Evolutionary conservation across 805 yeast genomes (phyloP), one percentile per base, ranked within the genome.

Genomic region (Candida germanica): DNA sequence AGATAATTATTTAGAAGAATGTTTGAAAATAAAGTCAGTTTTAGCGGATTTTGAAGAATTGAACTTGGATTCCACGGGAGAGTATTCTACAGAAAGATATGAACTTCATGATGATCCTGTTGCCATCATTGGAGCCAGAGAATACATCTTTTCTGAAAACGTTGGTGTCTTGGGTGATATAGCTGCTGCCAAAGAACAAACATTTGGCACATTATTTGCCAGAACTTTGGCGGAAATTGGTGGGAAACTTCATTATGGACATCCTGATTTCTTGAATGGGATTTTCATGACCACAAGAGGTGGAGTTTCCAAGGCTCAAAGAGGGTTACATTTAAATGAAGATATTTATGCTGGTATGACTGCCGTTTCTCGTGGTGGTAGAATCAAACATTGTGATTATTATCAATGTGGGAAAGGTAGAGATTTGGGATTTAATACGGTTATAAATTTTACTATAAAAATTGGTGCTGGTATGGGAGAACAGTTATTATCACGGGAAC

Each of bases 391-490:
- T 58, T 85, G 96, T 60, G 98, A 91, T 54, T 91, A 83, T 60
- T 88, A 80, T 61, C 98, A 91, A 59, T 91, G 98, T 62, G 98
- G 98, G 21, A 91, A 91, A 58, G 98, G 98, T 0, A 73, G 98
- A 58, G 98, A 91, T 65, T 65, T 91, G 37, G 98, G 98, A 3
- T 91, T 91, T 62, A 83, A 88, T 1, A 86, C 96, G 0, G 88
- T 91, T 46, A 68, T 91, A 48, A 91, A 89, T 54, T 91, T 91
- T 66, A 91, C 96, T 0, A 83, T 96, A 2, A 91, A 91, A 63
- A 89, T 91, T 55, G 98, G 98, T 3, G 93, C 96, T 28, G 98
- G 98, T 33, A 91, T 91, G 98, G 98, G 98, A 6, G 98, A 91
- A 56, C 98, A 91, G 58, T 75, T 89, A 58, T 63, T 91, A 22